phyloP scores from a whole-genome alignment of 164 flowering plant genomes.

The Protea cynaroides region DNA sequence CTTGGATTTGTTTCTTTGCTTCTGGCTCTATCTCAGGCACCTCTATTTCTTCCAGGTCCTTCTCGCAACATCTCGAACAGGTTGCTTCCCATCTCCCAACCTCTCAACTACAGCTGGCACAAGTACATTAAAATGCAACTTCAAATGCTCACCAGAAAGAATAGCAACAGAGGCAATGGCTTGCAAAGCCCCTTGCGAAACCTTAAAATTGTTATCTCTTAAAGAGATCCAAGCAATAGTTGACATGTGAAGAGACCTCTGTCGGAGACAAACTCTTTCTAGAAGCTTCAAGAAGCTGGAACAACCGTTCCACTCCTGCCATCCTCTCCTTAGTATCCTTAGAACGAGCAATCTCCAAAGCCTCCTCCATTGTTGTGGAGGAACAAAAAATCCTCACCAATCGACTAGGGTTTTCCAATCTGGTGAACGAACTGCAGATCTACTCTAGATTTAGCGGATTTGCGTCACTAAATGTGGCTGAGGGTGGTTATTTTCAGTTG shows the following conservation, averaged over 20 bases:
- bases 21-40: no score
- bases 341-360: conserved; percentile 76
- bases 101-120: conserved; percentile 92
- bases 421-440: conserved; percentile 13
- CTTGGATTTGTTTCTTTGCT: no score
- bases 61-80: conserved; percentile 90
- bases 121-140: conserved; percentile 88
- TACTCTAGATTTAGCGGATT: conserved; percentile 8
- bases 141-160: conserved; percentile 81
- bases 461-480: background rate
- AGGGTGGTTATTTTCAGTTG: background rate
- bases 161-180: conserved; percentile 91
- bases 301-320: conserved; percentile 93
- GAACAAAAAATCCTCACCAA: background rate
- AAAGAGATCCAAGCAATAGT: conserved; percentile 88
- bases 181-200: conserved; percentile 88
- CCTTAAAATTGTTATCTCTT: conserved; percentile 82
- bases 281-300: conserved; percentile 76
- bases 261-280: conserved; percentile 55
- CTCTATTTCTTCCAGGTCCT: no score
- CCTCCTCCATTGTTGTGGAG: conserved; percentile 71
- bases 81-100: conserved; percentile 87
- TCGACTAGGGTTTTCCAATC: conserved; percentile 28
- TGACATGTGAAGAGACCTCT: conserved; percentile 74
- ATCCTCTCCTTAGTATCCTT: conserved; percentile 98